A percentile compares a stretch with the other conserved stretches of the same genome.
These are phyloP conservation scores for Malassezia brasiliensis DNA, from an alignment of 1,284 basidiomycete genomes.

Conservation along the genomic window DNA sequence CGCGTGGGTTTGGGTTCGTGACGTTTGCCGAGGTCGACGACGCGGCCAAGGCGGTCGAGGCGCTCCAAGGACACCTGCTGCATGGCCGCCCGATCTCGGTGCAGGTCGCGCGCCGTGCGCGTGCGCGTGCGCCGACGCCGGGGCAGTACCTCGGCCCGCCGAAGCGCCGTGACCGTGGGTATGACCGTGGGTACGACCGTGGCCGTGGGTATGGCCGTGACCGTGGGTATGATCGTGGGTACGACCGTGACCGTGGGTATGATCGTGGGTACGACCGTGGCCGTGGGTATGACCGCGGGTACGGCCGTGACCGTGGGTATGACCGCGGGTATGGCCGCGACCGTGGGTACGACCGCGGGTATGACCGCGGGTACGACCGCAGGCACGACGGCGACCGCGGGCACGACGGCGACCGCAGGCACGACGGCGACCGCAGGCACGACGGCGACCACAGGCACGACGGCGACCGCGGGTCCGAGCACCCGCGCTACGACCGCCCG, in stretches of 20 bases:
- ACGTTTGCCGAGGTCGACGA: conserved; percentile 80
- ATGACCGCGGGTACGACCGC: conserved; percentile 49
- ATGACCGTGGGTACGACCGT: conserved; percentile 49
- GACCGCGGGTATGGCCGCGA: no score
- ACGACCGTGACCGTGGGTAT: conserved; percentile 34
- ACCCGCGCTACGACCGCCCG: neutral
- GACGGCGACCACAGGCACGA: no score
- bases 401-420: no score
- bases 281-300: no score
- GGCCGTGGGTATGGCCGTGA: conserved; percentile 47
- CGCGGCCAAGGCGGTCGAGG: conserved; percentile 76
- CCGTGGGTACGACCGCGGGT: neutral
- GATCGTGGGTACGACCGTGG: no score
- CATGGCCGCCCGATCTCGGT: conserved; percentile 76
- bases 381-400: conserved; percentile 44
- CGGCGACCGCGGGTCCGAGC: no score
- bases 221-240: conserved; percentile 1
- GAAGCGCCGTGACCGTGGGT: conserved; percentile 53
- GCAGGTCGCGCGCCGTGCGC: conserved; percentile 73
- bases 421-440: no score
- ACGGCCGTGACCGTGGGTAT: no score
- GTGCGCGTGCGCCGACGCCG: conserved; percentile 87
- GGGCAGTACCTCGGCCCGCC: conserved; percentile 87
- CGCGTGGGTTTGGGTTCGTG: conserved; percentile 94
- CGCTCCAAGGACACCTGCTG: conserved; percentile 69